phyloP scores from a whole-genome alignment of 768 basidiomycete genomes.

The Collybia mongolica region DNA sequence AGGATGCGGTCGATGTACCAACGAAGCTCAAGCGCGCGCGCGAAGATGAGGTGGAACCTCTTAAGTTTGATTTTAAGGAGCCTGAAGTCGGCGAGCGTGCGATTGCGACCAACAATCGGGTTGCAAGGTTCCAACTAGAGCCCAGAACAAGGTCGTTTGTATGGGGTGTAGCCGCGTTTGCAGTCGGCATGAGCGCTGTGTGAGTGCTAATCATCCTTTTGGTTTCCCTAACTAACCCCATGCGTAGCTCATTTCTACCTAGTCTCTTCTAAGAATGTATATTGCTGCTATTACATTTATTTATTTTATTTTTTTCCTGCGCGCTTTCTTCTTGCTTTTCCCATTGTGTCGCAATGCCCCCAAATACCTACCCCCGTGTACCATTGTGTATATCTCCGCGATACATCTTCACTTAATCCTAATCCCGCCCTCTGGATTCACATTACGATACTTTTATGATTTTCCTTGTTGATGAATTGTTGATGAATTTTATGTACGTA shows the following conservation, averaged over 20 bases:
- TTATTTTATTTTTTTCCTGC: slow-evolving; percentile 13
- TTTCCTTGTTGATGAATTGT: slow-evolving; percentile 1
- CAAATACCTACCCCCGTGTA: slow-evolving; percentile 13
- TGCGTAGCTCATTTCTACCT: slow-evolving; percentile 54
- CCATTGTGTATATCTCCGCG: slow-evolving; percentile 8
- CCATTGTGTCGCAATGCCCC: neutral
- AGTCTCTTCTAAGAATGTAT: slow-evolving; percentile 47
- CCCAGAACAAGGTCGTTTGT: slow-evolving; percentile 74
- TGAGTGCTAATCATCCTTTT: slow-evolving; percentile 36
- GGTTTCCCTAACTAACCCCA: slow-evolving; percentile 3
- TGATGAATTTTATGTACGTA: slow-evolving; percentile 17
- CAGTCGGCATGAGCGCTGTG: slow-evolving; percentile 79
- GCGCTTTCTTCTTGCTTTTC: slow-evolving; percentile 9
- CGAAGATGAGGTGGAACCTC: slow-evolving; percentile 51
- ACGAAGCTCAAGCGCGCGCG: slow-evolving; percentile 52
- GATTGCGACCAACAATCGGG: slow-evolving; percentile 63
- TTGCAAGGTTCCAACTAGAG: slow-evolving; percentile 52
- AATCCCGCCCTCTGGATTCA: no score
- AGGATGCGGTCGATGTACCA: slow-evolving; percentile 26
- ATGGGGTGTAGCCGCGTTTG: slow-evolving; percentile 86
- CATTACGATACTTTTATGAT: slow-evolving; percentile 4
- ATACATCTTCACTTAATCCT: no score
- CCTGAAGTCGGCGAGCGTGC: slow-evolving; percentile 54
- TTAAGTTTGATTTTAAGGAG: slow-evolving; percentile 68
- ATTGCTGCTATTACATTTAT: neutral